phyloP scores from a whole-genome alignment of 768 basidiomycete genomes.

The Phaeotremella fagi region DNA sequence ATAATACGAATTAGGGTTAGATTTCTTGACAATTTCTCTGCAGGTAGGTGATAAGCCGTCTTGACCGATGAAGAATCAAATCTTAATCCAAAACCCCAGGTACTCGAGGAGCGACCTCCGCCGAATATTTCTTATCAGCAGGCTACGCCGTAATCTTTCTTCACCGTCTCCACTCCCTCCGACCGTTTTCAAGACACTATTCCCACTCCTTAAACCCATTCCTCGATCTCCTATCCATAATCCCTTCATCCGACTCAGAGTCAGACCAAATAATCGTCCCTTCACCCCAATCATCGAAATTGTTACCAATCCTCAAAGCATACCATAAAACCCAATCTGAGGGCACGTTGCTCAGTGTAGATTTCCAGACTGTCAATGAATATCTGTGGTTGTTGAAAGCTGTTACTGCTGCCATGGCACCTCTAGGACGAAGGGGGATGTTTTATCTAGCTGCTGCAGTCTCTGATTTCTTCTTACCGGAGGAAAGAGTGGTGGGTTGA shows the following conservation, averaged over 20 bases:
- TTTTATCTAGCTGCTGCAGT: slow-evolving; percentile 98
- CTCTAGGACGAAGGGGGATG: slow-evolving; percentile 67
- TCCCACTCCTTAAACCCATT: slow-evolving; percentile 98
- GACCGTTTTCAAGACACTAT: slow-evolving; percentile 96
- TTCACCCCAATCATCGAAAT: slow-evolving; percentile 59
- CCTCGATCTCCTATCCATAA: slow-evolving; percentile 83
- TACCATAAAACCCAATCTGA: slow-evolving; percentile 75
- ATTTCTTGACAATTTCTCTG: slow-evolving; percentile 97
- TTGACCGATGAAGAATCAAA: no score
- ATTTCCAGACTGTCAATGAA: slow-evolving; percentile 91
- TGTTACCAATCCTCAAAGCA: slow-evolving; percentile 66
- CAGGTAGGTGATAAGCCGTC: slow-evolving; percentile 67
- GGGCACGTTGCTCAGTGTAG: slow-evolving; percentile 74
- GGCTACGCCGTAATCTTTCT: slow-evolving; percentile 95
- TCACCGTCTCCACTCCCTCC: slow-evolving; percentile 94
- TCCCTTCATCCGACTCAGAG: slow-evolving; percentile 21
- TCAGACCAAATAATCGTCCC: slow-evolving; percentile 61
- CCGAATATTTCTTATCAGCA: slow-evolving; percentile 91
- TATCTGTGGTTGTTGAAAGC: slow-evolving; percentile 88
- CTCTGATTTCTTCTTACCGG: slow-evolving; percentile 94
- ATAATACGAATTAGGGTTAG: slow-evolving; percentile 66
- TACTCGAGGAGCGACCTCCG: slow-evolving; percentile 93
- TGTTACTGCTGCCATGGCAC: slow-evolving; percentile 68
- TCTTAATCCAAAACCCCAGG: slow-evolving; percentile 52
- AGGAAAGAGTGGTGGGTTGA: slow-evolving; percentile 75